Conservation (phyloP, 1,284 basidiomycete species). For the Irpex rosettiformis region DNA sequence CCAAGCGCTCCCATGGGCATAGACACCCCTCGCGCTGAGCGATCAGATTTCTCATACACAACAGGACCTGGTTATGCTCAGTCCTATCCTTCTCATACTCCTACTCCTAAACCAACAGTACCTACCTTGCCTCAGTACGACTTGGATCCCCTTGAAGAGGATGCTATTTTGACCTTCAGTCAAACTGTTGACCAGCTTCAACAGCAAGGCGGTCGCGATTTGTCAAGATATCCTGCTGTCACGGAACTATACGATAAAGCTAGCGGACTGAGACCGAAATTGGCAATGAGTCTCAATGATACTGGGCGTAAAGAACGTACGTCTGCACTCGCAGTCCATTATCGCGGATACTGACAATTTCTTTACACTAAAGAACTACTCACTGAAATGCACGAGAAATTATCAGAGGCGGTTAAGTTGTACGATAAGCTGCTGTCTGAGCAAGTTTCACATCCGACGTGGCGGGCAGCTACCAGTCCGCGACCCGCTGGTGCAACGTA, state of each 20-base stretch:
- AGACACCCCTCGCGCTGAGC: conserved; percentile 49
- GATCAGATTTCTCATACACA: conserved; percentile 35
- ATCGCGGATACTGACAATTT: conserved; percentile 5
- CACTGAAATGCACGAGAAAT: conserved; percentile 90
- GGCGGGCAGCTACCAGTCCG: conserved; percentile 41
- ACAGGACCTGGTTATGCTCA: conserved; percentile 30
- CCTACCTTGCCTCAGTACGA: conserved; percentile 72
- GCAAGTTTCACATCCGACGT: conserved; percentile 71
- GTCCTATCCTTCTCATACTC: conserved; percentile 36
- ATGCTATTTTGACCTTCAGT: conserved; percentile 84
- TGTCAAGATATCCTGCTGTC: conserved; percentile 78
- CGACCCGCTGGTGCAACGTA: background rate
- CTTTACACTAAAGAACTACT: conserved; percentile 62
- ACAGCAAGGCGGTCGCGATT: conserved; percentile 72
- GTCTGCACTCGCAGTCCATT: background rate
- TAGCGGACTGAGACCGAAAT: conserved; percentile 74
- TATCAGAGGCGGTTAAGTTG: conserved; percentile 86
- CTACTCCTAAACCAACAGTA: conserved; percentile 39
- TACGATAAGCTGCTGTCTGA: conserved; percentile 88
- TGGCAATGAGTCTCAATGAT: conserved; percentile 85
- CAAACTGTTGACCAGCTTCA: conserved; percentile 87
- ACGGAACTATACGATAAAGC: conserved; percentile 86
- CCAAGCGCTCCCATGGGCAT: conserved; percentile 73
- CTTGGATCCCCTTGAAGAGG: conserved; percentile 74
- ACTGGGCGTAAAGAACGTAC: conserved; percentile 79